These are phyloP conservation scores for Dendrobium catenatum DNA, from an alignment of 106 monocot species.

Conservation along the genomic window DNA sequence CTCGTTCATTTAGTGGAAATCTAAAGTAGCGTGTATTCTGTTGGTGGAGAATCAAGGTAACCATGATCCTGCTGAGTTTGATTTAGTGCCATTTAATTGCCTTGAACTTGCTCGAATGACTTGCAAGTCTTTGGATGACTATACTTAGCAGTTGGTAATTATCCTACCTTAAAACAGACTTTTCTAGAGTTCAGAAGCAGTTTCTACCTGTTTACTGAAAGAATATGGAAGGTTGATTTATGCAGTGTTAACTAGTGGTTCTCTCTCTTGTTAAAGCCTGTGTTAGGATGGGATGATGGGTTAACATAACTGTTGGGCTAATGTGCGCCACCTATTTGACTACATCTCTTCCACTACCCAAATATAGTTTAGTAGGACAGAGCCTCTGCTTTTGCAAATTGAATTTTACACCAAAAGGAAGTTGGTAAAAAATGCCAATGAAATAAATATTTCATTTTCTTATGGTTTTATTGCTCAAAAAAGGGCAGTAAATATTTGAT, in stretches of 20 bases:
- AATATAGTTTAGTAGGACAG: background rate
- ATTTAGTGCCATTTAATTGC: background rate
- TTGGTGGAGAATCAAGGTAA: background rate
- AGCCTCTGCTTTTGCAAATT: background rate
- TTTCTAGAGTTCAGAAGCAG: background rate
- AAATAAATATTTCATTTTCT: too few relatives aligned
- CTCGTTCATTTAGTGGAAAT: background rate
- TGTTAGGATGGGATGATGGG: too few relatives aligned
- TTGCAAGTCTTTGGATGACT: background rate
- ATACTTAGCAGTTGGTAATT: background rate
- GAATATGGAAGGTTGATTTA: background rate
- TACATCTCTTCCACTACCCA: background rate
- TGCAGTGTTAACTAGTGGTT: background rate
- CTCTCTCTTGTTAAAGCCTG: background rate
- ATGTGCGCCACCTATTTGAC: background rate
- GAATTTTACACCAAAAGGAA: background rate
- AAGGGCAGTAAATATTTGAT: background rate
- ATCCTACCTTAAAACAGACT: background rate
- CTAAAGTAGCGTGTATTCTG: background rate
- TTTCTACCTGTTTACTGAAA: background rate
- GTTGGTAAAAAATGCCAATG: background rate
- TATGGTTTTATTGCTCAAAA: background rate
- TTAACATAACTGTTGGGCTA: background rate
- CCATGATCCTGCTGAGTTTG: background rate
- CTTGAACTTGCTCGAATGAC: background rate